Evolutionary conservation across 2,329 filamentous ascomycete genomes (phyloP).

Genomic region (Basipetospora chlamydospora): DNA sequence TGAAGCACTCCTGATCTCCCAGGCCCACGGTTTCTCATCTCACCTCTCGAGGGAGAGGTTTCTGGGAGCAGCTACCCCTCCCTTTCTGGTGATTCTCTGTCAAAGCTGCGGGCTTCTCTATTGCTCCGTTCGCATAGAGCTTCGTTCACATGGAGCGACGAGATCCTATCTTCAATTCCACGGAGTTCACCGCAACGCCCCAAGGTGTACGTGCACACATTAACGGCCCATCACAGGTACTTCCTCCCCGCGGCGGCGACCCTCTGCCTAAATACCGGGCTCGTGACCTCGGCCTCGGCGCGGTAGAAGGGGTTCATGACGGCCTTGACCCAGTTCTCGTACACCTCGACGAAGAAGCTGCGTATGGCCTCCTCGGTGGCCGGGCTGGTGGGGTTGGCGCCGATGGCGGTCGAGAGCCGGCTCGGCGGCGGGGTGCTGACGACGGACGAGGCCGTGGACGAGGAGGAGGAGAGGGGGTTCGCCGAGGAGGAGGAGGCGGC

Average conservation of each 20-base stretch:
- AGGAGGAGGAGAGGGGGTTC: constrained; percentile 13
- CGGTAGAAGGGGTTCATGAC: constrained; percentile 95
- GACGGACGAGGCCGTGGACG: constrained; percentile 24
- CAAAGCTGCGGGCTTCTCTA: too few species aligned
- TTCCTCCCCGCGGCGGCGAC: constrained; percentile 85
- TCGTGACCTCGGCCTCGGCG: constrained; percentile 71
- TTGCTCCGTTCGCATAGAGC: too few species aligned
- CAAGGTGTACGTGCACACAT: too few species aligned
- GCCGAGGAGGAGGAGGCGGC: constrained; percentile 28
- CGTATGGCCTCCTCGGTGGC: constrained; percentile 92
- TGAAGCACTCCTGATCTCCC: too few species aligned
- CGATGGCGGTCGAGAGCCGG: constrained; percentile 54
- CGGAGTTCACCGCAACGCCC: too few species aligned
- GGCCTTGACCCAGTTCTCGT: constrained; percentile 93
- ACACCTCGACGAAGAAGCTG: constrained; percentile 89
- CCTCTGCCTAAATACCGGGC: constrained; percentile 68
- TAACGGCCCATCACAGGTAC: constrained; percentile 74
- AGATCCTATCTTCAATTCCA: too few species aligned
- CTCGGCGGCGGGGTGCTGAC: too few species aligned
- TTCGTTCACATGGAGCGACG: too few species aligned
- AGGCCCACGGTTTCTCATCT: too few species aligned
- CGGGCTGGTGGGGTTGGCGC: constrained; percentile 71
- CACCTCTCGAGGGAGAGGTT: too few species aligned
- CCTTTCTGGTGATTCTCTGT: too few species aligned
- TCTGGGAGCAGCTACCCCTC: too few species aligned